These are phyloP conservation scores for Opeltia flavorubescens DNA, from an alignment of 495 filamentous ascomycete genomes.

Conservation along the genomic window DNA sequence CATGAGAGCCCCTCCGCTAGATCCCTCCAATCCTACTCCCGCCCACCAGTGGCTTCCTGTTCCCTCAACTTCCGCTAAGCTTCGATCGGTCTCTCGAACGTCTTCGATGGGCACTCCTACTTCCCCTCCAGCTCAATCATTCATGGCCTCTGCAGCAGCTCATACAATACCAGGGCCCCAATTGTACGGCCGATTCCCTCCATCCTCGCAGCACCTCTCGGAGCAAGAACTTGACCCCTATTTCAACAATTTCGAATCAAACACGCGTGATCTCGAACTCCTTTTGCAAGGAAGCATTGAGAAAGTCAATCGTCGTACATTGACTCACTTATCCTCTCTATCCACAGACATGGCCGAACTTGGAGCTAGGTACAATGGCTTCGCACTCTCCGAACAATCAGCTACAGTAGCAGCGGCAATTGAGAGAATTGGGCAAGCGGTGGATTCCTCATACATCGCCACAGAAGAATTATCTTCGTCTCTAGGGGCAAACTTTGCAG, in stretches of 20 bases:
- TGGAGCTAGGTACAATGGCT: constrained; percentile 90
- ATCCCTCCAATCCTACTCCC: constrained; percentile 79
- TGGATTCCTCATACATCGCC: constrained; percentile 89
- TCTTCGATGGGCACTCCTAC: constrained; percentile 38
- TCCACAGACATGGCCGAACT: constrained; percentile 85
- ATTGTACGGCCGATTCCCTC: constrained; percentile 68
- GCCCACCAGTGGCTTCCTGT: constrained; percentile 81
- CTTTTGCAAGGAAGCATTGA: constrained; percentile 86
- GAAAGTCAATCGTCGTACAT: constrained; percentile 80
- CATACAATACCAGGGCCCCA: constrained; percentile 49
- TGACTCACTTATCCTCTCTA: constrained; percentile 67
- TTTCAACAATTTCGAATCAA: constrained; percentile 78
- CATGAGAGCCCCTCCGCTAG: constrained; percentile 82
- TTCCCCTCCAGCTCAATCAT: constrained; percentile 29
- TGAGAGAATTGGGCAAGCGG: constrained; percentile 85
- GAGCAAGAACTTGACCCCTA: constrained; percentile 92
- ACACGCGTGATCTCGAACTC: constrained; percentile 74
- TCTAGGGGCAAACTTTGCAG: constrained; percentile 79
- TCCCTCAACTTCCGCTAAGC: constrained; percentile 69
- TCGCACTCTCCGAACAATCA: constrained; percentile 82
- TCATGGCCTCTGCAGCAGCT: constrained; percentile 36
- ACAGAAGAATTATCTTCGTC: constrained; percentile 79
- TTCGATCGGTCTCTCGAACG: constrained; percentile 44
- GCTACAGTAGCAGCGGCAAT: constrained; percentile 82
- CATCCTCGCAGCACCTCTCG: constrained; percentile 54